These are phyloP conservation scores for Alternaria rosae DNA, from an alignment of 2,329 filamentous ascomycete species.

Conservation along the genomic window DNA sequence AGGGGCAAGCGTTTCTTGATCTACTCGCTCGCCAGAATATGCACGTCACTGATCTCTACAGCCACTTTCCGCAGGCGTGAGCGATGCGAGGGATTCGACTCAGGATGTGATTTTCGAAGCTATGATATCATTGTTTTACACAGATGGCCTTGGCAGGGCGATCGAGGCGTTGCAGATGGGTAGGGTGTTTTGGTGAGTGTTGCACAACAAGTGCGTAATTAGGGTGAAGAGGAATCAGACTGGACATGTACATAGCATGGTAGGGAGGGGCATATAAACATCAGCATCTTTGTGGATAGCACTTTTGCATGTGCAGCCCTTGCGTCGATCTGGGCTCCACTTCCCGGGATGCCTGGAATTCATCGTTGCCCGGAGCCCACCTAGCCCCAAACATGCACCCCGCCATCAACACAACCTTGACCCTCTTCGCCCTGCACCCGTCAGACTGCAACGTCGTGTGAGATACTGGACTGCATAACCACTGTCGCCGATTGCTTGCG, in stretches of 20 bases:
- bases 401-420: constrained; percentile 31
- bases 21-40: constrained; percentile 28
- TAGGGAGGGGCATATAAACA: background rate
- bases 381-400: constrained; percentile 37
- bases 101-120: background rate
- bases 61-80: constrained; percentile 25
- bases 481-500: constrained; percentile 7
- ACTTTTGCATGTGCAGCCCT: constrained; percentile 4
- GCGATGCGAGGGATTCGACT: background rate
- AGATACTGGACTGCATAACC: background rate
- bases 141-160: constrained; percentile 12
- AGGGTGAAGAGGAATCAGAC: background rate
- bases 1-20: constrained; percentile 26
- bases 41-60: constrained; percentile 25
- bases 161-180: constrained; percentile 18
- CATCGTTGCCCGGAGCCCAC: constrained; percentile 39
- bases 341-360: constrained; percentile 25
- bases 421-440: constrained; percentile 1
- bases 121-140: constrained; percentile 27
- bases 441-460: background rate
- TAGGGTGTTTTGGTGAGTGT: constrained; percentile 1
- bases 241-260: constrained; percentile 9
- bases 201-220: constrained; percentile 3
- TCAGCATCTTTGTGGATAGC: constrained; percentile 2
- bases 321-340: constrained; percentile 19